Evolutionary conservation across 2,329 filamentous ascomycete genomes (phyloP), one percentile per base, ranked within the genome.

Genomic region (Talaromyces albobiverticillius): DNA sequence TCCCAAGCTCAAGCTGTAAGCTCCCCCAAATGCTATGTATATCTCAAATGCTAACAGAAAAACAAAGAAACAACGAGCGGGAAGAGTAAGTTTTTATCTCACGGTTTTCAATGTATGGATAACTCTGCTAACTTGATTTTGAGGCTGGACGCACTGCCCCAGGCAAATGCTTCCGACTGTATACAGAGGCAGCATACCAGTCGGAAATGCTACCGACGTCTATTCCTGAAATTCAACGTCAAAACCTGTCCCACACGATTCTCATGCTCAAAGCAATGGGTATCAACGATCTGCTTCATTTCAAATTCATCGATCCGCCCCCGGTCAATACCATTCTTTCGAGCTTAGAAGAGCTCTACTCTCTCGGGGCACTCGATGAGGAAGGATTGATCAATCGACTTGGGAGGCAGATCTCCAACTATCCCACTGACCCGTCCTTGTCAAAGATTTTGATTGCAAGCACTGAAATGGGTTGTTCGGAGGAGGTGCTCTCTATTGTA

Each of bases 401-500:
- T 1, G 94, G 94, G 7, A 85, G 94, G 43, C 95, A 96, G 70
- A 97, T 99, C 93, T 92, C 94, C 10, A 93, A 99, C 67, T 97
- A 97, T 70, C 94, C 94, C 0, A 97, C 97, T 90, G 92, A 97
- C n/a, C n/a, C n/a, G n/a, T n/a, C n/a, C n/a, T n/a, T 97, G 0
- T 89, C 92, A 51, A 99, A 97, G 71, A 86, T 90, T 0, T 81
- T 99, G 1, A 95, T 99, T 59, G 87, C 86, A 10, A 90, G 90
- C 0, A 89, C 95, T 2, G 89, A 96, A 45, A 82, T 95, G 60
- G 82, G 87, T 25, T 99, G 95, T 72, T 92, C 90, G 0, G 94
- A 99, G 23, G 94, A 99, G 72, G 85, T 97, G 65, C 84, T 99
- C 23, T 93, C 84, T 59, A 96, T 99, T 57, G 91, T 99, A 2